Percentiles rank a stretch among this genome's conserved stretches.
These are phyloP conservation scores for Posidonia australis DNA, from an alignment of 106 monocot genomes.

Conservation along the genomic window DNA sequence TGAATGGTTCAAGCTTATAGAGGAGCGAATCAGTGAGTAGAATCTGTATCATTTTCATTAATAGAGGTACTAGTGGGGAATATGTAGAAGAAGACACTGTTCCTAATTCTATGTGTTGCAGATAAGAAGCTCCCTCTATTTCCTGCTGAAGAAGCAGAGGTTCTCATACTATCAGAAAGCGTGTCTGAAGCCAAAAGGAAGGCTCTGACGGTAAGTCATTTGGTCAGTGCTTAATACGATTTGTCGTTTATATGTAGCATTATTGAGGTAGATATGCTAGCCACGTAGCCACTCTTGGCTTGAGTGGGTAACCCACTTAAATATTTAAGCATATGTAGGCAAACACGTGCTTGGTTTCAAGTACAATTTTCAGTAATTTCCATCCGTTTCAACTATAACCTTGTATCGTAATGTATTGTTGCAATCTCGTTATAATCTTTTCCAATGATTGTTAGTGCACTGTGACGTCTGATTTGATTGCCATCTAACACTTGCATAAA, in stretches of 20 bases:
- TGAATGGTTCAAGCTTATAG: constrained; percentile 67
- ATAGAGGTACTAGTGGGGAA: no score
- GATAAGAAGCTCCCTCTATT: constrained; percentile 38
- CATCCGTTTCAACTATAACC: no score
- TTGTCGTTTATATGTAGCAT: background rate
- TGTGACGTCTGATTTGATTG: background rate
- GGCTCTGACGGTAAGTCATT: constrained; percentile 33
- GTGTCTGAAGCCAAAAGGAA: constrained; percentile 51
- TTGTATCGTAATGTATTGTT: no score
- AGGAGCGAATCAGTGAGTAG: constrained; percentile 56
- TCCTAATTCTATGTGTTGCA: constrained; percentile 10
- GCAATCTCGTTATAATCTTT: no score
- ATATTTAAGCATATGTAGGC: background rate
- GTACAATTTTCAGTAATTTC: no score
- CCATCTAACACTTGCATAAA: no score
- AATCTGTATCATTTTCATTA: background rate
- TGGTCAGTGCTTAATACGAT: background rate
- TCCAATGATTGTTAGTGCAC: no score
- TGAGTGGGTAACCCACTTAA: background rate
- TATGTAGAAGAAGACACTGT: background rate
- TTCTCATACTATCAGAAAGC: constrained; percentile 32
- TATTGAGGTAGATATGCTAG: background rate
- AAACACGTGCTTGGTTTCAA: background rate
- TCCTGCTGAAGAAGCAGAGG: constrained; percentile 32
- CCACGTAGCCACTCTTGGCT: background rate